These are phyloP conservation scores for Hygrocybe coccinea DNA, from an alignment of 768 basidiomycete genomes.

Conservation along the genomic window DNA sequence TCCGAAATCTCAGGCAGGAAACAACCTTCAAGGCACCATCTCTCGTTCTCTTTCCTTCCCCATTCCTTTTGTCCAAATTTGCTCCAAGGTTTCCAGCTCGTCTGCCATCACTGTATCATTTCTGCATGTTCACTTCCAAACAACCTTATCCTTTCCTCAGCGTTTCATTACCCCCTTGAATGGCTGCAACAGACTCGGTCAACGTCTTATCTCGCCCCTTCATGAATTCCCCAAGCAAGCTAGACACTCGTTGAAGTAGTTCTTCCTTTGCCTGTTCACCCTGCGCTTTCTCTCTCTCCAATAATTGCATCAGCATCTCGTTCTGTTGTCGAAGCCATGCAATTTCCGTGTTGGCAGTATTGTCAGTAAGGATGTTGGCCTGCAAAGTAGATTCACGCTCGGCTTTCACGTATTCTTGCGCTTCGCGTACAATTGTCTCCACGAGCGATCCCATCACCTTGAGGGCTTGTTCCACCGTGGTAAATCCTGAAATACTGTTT, in stretches of 20 bases:
- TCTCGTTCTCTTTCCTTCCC: slow-evolving; percentile 49
- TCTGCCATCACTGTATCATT: slow-evolving; percentile 36
- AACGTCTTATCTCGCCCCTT: slow-evolving; percentile 63
- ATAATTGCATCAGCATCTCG: slow-evolving; percentile 49
- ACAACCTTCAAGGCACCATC: slow-evolving; percentile 62
- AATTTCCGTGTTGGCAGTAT: slow-evolving; percentile 49
- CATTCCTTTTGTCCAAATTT: slow-evolving; percentile 41
- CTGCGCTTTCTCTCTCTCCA: slow-evolving; percentile 62
- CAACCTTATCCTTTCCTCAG: slow-evolving; percentile 44
- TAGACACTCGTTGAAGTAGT: slow-evolving; percentile 66
- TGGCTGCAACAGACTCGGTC: slow-evolving; percentile 47
- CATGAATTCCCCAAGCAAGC: slow-evolving; percentile 66
- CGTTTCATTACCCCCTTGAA: slow-evolving; percentile 55
- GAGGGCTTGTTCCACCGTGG: slow-evolving; percentile 53
- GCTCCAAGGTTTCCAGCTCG: slow-evolving; percentile 39
- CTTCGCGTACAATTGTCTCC: slow-evolving; percentile 55
- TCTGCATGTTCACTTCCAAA: slow-evolving; percentile 48
- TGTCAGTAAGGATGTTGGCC: slow-evolving; percentile 45
- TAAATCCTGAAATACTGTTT: slow-evolving; percentile 41
- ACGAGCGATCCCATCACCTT: slow-evolving; percentile 54
- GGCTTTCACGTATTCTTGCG: slow-evolving; percentile 49
- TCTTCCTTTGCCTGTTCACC: slow-evolving; percentile 67
- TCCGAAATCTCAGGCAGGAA: no score
- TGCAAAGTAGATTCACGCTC: slow-evolving; percentile 51
- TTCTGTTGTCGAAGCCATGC: slow-evolving; percentile 68